Base-by-base conservation (phyloP, 2,329 filamentous ascomycete species). In the Beauveria sp. region DNA sequence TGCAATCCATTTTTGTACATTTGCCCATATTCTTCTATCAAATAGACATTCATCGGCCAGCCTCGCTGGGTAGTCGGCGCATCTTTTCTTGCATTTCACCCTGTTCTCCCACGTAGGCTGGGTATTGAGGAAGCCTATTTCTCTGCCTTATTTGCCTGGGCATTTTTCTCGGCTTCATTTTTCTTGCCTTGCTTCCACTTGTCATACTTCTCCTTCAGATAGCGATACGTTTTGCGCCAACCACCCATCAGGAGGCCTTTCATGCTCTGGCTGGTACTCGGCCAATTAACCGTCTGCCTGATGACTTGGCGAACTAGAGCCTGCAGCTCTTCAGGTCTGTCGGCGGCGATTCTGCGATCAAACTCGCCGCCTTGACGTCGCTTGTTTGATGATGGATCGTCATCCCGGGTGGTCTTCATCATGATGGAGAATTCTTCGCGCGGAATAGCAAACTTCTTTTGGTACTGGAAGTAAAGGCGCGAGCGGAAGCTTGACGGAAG, bases 391-490 rank as follows among this genome's bases (percentile, higher is more conserved):
- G 78, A 78, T 48, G 86, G 82, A 61, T 88, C 84, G 68, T 90
- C 87, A 60, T 94, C 89, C 61, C 82, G 83, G 47, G 82, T 84
- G n/a, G 85, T 83, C 62, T 90, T 83, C 74, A 97, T 87, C 86
- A 97, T 92, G 68, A 85, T 82, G 68, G 90, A 80, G 72, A 96
- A 99, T 60, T 96, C 91, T 5, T 84, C 82, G 18, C 86, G 86
- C 0, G 93, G 91, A 48, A 99, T 94, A 61, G 84, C 83, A 69
- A 92, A 96, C 69, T 96, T 93, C 71, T 88, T 87, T 73, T 96
- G 92, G 73, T 97, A 99, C 69, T 92, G 87, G 73, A 96, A 96
- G 76, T 99, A 99, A 0, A 99, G 79, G 62, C 91, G 92, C 59
- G 89, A 85, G 43, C 94, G 85, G 80, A 99, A 97, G 6, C 86